Conservation (phyloP, 345 rosid species). For the Chamaenerion angustifolium region DNA sequence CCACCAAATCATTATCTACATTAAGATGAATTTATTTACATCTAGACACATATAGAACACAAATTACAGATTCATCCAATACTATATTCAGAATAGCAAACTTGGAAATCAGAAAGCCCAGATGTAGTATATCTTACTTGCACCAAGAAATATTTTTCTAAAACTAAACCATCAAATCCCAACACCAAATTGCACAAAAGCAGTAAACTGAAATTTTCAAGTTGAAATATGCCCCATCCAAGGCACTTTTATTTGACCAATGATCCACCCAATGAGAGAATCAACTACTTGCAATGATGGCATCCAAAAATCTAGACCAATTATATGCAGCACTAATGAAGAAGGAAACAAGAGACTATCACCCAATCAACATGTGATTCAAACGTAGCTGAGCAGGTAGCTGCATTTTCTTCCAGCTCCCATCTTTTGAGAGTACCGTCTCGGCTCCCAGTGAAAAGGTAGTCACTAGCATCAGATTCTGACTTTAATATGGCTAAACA, state of each 20-base stretch:
- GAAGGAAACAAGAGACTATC: slow-evolving; percentile 9
- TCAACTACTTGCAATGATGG: not conserved
- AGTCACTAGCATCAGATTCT: slow-evolving; percentile 32
- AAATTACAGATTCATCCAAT: too few species aligned
- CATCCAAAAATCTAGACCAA: not conserved
- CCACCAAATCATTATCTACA: slow-evolving; percentile 8
- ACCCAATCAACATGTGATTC: slow-evolving; percentile 99
- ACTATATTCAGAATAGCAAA: not conserved
- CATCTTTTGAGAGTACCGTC: slow-evolving; percentile 98
- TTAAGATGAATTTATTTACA: too few species aligned
- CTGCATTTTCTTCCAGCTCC: slow-evolving; percentile 52
- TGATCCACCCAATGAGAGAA: too few species aligned
- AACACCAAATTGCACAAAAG: too few species aligned
- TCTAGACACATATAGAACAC: too few species aligned
- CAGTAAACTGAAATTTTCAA: too few species aligned
- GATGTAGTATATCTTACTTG: too few species aligned
- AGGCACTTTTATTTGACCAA: too few species aligned
- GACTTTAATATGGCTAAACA: slow-evolving; percentile 65
- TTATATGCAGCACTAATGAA: not conserved
- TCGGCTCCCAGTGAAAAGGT: slow-evolving; percentile 94
- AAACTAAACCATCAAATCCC: too few species aligned
- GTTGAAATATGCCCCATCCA: too few species aligned
- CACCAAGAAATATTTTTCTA: too few species aligned
- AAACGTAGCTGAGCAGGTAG: slow-evolving; percentile 82
- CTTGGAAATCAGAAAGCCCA: not conserved